These are phyloP conservation scores for Pseudonectria foliicola DNA, from an alignment of 2,329 filamentous ascomycete genomes.

Conservation along the genomic window DNA sequence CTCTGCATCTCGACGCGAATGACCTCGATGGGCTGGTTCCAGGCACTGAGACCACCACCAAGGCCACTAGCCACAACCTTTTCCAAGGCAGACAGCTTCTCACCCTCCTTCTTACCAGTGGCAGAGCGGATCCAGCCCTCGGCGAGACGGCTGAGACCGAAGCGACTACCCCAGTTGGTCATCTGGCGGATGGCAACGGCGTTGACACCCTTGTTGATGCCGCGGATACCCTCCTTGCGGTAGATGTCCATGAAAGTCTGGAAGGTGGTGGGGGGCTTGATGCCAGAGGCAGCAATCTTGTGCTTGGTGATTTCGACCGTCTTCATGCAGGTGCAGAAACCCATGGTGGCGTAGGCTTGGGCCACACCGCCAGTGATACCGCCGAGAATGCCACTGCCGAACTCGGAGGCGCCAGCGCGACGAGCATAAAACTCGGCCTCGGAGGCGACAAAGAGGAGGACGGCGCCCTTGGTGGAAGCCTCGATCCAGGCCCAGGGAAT, in stretches of 20 bases:
- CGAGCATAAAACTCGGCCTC: conserved; percentile 96
- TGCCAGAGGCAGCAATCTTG: conserved; percentile 79
- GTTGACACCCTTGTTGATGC: conserved; percentile 98
- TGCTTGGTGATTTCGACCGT: conserved; percentile 99
- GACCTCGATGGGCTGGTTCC: conserved; percentile 99
- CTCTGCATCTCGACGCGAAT: conserved; percentile 99
- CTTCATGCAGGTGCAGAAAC: conserved; percentile 99
- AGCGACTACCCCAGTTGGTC: conserved; percentile 98
- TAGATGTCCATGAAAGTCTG: conserved; percentile 97
- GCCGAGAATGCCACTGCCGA: conserved; percentile 80
- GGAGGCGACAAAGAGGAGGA: conserved; percentile 97
- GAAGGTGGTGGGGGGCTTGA: conserved; percentile 84
- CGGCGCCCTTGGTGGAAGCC: conserved; percentile 97
- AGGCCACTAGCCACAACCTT: conserved; percentile 83
- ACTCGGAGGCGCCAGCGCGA: conserved; percentile 74
- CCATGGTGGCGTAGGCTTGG: conserved; percentile 99
- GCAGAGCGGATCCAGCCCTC: conserved; percentile 77
- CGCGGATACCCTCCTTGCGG: conserved; percentile 82
- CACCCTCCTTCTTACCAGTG: conserved; percentile 70
- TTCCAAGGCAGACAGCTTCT: conserved; percentile 73
- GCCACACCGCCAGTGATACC: conserved; percentile 93
- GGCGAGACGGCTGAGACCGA: conserved; percentile 85
- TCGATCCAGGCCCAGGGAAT: conserved; percentile 99
- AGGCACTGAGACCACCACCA: conserved; percentile 90
- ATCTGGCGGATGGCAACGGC: conserved; percentile 98